Base-by-base conservation (phyloP, 306 rosid species). In the Malus sylvestris region DNA sequence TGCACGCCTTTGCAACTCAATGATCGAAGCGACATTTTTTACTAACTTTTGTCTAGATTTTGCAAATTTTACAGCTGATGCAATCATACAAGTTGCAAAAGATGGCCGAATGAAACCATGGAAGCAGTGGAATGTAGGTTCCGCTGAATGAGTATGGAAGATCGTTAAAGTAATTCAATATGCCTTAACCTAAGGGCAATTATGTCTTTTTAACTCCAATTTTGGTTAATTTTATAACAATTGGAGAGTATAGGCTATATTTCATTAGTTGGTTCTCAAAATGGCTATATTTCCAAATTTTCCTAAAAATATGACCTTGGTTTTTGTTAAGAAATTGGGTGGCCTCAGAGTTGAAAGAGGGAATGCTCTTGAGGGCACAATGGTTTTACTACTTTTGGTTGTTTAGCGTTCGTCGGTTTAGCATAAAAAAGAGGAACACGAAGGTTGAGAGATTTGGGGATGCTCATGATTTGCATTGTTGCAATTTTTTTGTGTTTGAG, bases 301-400 rank as follows among this genome's bases (percentile, higher is more conserved):
- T 1, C 49, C 87, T 77, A 94, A 79, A 85, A 94, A 90, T 78
- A 90, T n/a, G 18, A 83, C 85, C 70, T 83, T 90, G 64, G 91
- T 84, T 85, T 81, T 94, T 77, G 89, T 83, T 67, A 89, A 85
- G 77, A 83, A 69, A 78, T 61, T 72, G n/a, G 79, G 78, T 5
- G 79, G 70, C 30, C 71, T 86, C 38, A 86, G 82, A 81, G 52
- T 73, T 35, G 86, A 35, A 72, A 52, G 80, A 81, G 98, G 84
- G 33, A 90, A 78, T 7, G 90, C 85, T 81, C 98, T 89, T 68
- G 96, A 84, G 68, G 97, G 93, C 98, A 94, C 91, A 83, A 70
- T 49, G 61, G 65, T 77, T 75, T 67, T 55, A 57, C n/a, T 75
- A 46, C 6, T 46, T 46, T 63, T 80, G 84, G 77, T 75, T 76